Percentiles rank a stretch among this genome's conserved stretches.
Conservation (phyloP, 2,329 filamentous ascomycete species). For the Immersiporthe knoxdaviesiana region DNA sequence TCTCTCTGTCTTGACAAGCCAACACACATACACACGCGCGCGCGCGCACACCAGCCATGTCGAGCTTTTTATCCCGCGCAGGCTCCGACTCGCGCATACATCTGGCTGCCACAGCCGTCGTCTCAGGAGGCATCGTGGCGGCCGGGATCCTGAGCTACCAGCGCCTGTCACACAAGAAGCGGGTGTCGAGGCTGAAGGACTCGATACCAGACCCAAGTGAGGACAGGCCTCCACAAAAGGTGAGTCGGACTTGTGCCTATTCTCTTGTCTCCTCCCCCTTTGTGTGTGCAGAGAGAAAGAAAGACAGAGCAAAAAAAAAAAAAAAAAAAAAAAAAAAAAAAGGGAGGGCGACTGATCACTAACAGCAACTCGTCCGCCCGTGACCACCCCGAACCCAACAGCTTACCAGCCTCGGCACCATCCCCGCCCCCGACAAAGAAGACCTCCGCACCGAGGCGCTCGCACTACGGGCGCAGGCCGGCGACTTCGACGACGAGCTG, state of each 20-base stretch:
- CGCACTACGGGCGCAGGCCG: slow-evolving; percentile 62
- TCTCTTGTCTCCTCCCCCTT: no score
- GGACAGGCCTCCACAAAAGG: slow-evolving; percentile 42
- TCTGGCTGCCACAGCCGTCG: slow-evolving; percentile 70
- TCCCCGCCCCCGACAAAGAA: slow-evolving; percentile 57
- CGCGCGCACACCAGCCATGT: slow-evolving; percentile 37
- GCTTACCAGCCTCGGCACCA: slow-evolving; percentile 64
- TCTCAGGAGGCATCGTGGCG: slow-evolving; percentile 64
- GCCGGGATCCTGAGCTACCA: slow-evolving; percentile 66
- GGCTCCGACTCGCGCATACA: slow-evolving; percentile 57
- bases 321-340: no score
- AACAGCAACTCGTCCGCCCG: slow-evolving; percentile 25
- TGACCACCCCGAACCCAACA: slow-evolving; percentile 38
- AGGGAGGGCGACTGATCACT: slow-evolving; percentile 29
- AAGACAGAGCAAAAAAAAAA: slow-evolving; percentile 17
- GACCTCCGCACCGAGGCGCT: slow-evolving; percentile 63
- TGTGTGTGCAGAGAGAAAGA: no score
- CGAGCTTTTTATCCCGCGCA: slow-evolving; percentile 49
- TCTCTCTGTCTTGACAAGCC: no score
- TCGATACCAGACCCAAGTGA: slow-evolving; percentile 55
- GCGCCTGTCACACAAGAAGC: slow-evolving; percentile 57
- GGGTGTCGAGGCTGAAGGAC: slow-evolving; percentile 60
- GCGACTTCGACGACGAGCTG: slow-evolving; percentile 74
- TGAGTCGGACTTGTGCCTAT: no score
- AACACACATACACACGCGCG: no score